Evolutionary conservation across 495 filamentous ascomycete species (phyloP).

Genomic region (Xylaria curta): DNA sequence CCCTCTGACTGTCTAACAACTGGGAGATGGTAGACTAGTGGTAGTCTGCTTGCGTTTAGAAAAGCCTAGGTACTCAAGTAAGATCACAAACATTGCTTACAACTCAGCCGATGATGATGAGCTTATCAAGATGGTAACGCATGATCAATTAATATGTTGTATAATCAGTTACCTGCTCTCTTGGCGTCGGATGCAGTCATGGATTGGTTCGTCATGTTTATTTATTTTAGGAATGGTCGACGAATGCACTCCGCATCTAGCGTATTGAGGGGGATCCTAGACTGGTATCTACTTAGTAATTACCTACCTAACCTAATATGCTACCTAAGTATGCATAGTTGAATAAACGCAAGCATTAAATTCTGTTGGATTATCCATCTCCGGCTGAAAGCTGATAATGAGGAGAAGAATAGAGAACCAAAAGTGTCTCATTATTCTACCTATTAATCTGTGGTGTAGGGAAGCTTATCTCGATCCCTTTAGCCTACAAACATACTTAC

Average conservation of each 20-base stretch:
- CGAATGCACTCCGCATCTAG: conserved; percentile 9
- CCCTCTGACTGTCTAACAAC: too few species aligned
- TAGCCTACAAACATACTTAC: background rate
- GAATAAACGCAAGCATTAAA: background rate
- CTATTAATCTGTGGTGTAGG: background rate
- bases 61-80: too few species aligned
- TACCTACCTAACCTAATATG: too few species aligned
- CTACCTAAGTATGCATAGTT: too few species aligned
- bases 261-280: background rate
- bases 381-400: background rate
- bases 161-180: background rate
- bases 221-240: conserved; percentile 4
- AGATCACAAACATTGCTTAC: background rate
- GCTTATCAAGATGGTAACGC: background rate
- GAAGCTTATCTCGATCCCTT: conserved; percentile 5
- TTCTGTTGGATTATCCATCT: background rate
- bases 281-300: background rate
- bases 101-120: background rate
- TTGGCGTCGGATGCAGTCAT: background rate
- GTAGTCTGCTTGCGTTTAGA: too few species aligned
- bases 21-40: too few species aligned
- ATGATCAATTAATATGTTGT: background rate
- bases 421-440: background rate
- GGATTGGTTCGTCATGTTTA: background rate
- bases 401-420: background rate